phyloP scores from a whole-genome alignment of 2,329 filamentous ascomycete genomes.

The Chrysosporium keratinophilum region DNA sequence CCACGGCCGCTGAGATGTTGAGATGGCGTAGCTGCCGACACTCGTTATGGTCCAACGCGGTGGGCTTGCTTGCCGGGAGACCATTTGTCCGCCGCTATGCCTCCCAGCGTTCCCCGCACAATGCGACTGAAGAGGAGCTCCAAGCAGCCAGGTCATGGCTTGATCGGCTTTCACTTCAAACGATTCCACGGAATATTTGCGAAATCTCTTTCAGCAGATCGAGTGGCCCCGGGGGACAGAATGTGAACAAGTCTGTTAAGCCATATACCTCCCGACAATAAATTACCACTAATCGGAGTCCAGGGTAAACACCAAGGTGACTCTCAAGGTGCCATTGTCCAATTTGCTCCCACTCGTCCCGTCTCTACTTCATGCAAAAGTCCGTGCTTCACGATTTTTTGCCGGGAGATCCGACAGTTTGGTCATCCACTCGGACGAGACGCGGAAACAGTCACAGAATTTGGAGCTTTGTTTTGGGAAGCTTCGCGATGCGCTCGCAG shows the following conservation, averaged over 20 bases:
- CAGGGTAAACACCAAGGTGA: slow-evolving; percentile 58
- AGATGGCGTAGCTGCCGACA: slow-evolving; percentile 1
- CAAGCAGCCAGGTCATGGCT: slow-evolving; percentile 48
- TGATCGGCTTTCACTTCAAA: slow-evolving; percentile 41
- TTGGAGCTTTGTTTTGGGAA: slow-evolving; percentile 50
- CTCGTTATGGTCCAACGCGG: neutral
- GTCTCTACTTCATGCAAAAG: slow-evolving; percentile 41
- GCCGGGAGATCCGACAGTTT: slow-evolving; percentile 44
- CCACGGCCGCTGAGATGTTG: neutral
- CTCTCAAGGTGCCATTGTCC: slow-evolving; percentile 46
- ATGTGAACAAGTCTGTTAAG: slow-evolving; percentile 53
- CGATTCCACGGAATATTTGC: slow-evolving; percentile 47
- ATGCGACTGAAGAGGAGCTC: slow-evolving; percentile 21
- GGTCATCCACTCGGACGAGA: slow-evolving; percentile 54
- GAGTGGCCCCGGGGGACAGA: slow-evolving; percentile 56
- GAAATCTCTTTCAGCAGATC: slow-evolving; percentile 54
- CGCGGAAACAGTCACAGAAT: slow-evolving; percentile 52
- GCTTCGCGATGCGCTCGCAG: slow-evolving; percentile 45
- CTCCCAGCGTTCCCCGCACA: neutral
- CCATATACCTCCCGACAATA: too few relatives aligned
- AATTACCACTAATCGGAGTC: neutral
- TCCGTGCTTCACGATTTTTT: slow-evolving; percentile 47
- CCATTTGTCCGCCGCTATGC: neutral
- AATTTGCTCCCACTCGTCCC: slow-evolving; percentile 47
- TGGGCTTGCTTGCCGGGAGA: neutral